These are phyloP conservation scores for Nannochloris sp. DNA, from an alignment of 139 green algal species.

Conservation along the genomic window DNA sequence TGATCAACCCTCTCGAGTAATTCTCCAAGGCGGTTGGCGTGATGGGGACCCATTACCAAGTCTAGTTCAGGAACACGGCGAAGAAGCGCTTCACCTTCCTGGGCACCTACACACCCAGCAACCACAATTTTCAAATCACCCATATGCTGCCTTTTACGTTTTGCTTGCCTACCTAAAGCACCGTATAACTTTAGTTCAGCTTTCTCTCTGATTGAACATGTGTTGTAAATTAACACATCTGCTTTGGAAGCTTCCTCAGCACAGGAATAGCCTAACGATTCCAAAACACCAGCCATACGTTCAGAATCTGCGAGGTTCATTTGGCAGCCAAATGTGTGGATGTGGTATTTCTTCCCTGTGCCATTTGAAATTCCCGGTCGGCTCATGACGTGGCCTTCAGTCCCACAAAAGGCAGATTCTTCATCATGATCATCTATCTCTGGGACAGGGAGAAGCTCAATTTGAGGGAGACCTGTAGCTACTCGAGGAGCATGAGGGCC, in stretches of 20 bases:
- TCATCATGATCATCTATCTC: constrained; percentile 14
- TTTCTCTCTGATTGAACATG: constrained; percentile 94
- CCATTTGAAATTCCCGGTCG: background rate
- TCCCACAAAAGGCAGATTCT: constrained; percentile 28
- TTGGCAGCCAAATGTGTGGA: constrained; percentile 95
- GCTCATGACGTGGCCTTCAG: constrained; percentile 22
- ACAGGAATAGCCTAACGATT: constrained; percentile 76
- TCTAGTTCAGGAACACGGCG: constrained; percentile 92
- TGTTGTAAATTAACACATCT: constrained; percentile 97
- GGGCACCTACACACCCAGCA: constrained; percentile 84
- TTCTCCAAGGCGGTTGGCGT: constrained; percentile 79
- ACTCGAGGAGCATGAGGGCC: background rate
- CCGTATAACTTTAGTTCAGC: constrained; percentile 95
- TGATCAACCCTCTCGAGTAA: constrained; percentile 77
- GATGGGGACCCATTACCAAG: constrained; percentile 96
- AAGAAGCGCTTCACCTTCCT: constrained; percentile 86
- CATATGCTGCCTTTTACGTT: constrained; percentile 65
- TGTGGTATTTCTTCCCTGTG: constrained; percentile 77
- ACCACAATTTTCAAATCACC: constrained; percentile 81
- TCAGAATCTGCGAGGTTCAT: constrained; percentile 97
- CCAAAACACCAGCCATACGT: constrained; percentile 91
- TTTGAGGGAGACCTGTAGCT: background rate
- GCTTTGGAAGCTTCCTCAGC: constrained; percentile 65
- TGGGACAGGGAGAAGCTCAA: background rate
- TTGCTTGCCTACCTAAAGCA: constrained; percentile 77